A percentile compares a stretch with the other conserved stretches of the same genome.
phyloP scores from a whole-genome alignment of 1,284 basidiomycete species.

The Ceratobasidium sp. region DNA sequence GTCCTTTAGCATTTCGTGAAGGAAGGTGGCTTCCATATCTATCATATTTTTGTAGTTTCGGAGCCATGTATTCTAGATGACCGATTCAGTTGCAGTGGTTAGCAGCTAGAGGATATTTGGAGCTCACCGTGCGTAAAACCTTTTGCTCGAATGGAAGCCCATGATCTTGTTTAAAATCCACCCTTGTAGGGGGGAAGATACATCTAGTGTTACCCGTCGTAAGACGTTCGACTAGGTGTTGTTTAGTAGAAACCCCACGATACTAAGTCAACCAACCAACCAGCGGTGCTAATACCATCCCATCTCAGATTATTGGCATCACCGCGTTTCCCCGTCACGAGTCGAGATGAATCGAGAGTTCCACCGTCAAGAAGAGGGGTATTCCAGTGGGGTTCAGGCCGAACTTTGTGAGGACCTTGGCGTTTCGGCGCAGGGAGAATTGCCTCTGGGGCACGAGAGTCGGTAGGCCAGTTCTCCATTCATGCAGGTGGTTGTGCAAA shows the following conservation, averaged over 20 bases:
- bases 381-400: constrained; percentile 29
- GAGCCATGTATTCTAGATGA: constrained; percentile 25
- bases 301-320: constrained; percentile 2
- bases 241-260: not conserved
- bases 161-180: not conserved
- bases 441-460: constrained; percentile 28
- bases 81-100: not conserved
- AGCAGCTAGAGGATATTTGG: not conserved
- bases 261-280: not conserved
- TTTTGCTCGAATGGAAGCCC: constrained; percentile 34
- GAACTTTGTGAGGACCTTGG: constrained; percentile 28
- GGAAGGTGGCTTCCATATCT: constrained; percentile 15
- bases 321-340: not conserved
- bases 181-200: constrained; percentile 40
- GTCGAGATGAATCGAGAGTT: constrained; percentile 12
- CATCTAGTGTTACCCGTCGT: constrained; percentile 31
- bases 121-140: constrained; percentile 13
- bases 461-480: constrained; percentile 34
- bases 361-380: constrained; percentile 13
- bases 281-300: not conserved
- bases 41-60: constrained; percentile 13
- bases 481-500: constrained; percentile 5
- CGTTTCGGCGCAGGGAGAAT: not conserved
- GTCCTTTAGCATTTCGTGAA: constrained; percentile 14
- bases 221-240: constrained; percentile 7